Evolutionary conservation across 345 rosid genomes (phyloP), one percentile per base, ranked within the genome.

Genomic region (Physaria fendleri): DNA sequence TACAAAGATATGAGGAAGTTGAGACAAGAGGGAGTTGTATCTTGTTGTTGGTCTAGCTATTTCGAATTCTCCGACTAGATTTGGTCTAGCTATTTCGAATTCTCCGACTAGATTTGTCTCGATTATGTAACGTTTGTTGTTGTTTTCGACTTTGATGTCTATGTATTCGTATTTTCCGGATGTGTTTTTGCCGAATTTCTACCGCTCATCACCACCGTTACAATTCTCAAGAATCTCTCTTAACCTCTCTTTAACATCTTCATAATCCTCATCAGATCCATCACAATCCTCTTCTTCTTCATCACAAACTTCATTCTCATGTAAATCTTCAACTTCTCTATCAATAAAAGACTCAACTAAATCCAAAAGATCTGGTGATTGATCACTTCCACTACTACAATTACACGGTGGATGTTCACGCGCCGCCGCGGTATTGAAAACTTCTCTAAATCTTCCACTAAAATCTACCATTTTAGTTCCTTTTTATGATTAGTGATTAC

Each of bases 341-440:
- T 89, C 94, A 1, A 93, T 69, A 61, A 82, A 93, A 29, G 88
- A 89, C 18, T 84, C 82, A 6, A 89, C 90, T 14, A 93, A 82
- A 57, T 83, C 84, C 5, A 81, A 84, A 6, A 92, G 81, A 77
- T 92, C 81, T 3, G 77, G 58, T n/a, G 62, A 81, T 58, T 80
- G 82, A 51, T 84, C 90, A 50, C 95, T 93, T 6, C 91, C 85
- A 33, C 96, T 83, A 69, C 91, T 93, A 71, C 91, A 81, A 70
- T 75, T 76, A 59, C 81, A 79, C 4, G 65, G 70, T 24, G 72
- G 54, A 15, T 51, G 62, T 20, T 47, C 66, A 49, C 65, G 68
- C 30, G 74, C 82, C 35, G 68, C 84, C 5, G 80, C 74, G 17
- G 58, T 69, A 33, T 73, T 54, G 52, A 22, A n/a, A n/a, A n/a